These are phyloP conservation scores for Camelina neglecta DNA, from an alignment of 345 rosid species.

Conservation along the genomic window DNA sequence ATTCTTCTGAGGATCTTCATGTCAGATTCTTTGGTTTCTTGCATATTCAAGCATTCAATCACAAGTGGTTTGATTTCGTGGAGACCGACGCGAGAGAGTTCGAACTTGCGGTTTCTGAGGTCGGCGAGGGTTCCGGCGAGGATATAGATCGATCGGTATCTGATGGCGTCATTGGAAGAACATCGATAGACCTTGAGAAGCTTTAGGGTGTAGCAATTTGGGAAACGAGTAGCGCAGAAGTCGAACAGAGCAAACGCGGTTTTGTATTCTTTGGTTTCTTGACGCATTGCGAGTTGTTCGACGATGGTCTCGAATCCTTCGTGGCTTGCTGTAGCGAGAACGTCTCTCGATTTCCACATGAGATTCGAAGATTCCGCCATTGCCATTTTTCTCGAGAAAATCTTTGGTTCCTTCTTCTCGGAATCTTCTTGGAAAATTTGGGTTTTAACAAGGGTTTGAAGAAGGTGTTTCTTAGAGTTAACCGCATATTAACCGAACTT, in stretches of 20 bases:
- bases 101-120: background rate
- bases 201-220: constrained; percentile 5
- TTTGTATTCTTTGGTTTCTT: background rate
- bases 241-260: background rate
- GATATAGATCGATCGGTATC: background rate
- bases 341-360: background rate
- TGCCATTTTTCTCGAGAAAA: background rate
- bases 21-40: constrained; percentile 3
- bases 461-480: background rate
- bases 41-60: background rate
- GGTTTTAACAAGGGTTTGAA: background rate
- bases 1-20: background rate
- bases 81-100: background rate
- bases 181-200: background rate
- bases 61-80: background rate
- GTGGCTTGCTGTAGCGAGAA: background rate
- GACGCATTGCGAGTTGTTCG: background rate
- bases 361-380: background rate
- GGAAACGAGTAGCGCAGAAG: constrained; percentile 2
- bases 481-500: background rate
- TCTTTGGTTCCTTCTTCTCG: background rate
- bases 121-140: background rate
- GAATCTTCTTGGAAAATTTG: background rate
- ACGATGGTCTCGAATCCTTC: background rate
- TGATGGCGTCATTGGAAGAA: background rate